Evolutionary conservation across 225 moss, liverwort and hornwort species (phyloP).

Genomic region (Ulota crispa): DNA sequence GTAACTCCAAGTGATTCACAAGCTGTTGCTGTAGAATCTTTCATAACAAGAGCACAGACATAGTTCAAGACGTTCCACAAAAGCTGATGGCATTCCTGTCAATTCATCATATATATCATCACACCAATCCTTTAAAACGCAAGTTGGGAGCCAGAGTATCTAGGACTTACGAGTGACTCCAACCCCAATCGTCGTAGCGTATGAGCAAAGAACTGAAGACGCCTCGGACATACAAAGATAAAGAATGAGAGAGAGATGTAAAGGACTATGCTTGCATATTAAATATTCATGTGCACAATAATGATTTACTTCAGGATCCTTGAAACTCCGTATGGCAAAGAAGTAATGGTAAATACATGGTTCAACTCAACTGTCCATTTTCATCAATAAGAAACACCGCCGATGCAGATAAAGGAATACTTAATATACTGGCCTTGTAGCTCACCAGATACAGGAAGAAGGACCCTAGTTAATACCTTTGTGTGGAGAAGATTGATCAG

Average conservation of each 20-base stretch:
- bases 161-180: background rate
- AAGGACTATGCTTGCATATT: background rate
- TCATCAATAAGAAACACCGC: background rate
- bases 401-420: background rate
- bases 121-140: background rate
- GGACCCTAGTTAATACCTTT: conserved; percentile 37
- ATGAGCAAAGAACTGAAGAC: background rate
- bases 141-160: background rate
- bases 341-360: background rate
- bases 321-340: background rate
- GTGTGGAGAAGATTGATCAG: conserved; percentile 67
- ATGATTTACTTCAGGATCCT: background rate
- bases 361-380: background rate
- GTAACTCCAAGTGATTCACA: conserved; percentile 89
- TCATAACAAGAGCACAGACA: conserved; percentile 65
- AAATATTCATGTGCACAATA: background rate
- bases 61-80: conserved; percentile 87
- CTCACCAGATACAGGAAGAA: background rate
- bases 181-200: background rate
- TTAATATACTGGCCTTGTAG: background rate
- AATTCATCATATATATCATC: conserved; percentile 25
- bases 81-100: conserved; percentile 91
- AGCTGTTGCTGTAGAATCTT: conserved; percentile 80
- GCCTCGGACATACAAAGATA: background rate
- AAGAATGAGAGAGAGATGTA: conserved; percentile 2